Conservation (phyloP, 108 stramenopile genomes). For the Pseudonitzschia multistriata region DNA sequence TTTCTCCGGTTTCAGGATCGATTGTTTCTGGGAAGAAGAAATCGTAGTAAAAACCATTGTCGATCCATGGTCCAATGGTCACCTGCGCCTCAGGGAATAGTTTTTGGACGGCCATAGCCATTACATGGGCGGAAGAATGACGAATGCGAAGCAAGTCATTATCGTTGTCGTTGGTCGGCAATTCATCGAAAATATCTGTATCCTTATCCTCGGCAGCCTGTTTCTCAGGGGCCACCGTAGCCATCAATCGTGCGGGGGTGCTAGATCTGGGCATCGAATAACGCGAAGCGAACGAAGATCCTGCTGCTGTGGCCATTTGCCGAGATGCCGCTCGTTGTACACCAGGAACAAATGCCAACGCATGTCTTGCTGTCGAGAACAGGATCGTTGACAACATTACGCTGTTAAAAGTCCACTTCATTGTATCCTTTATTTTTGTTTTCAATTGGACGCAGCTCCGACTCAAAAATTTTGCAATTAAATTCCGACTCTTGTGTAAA, state of each 20-base stretch:
- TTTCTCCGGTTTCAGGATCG: constrained; percentile 71
- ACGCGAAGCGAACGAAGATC: background rate
- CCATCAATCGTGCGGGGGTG: constrained; percentile 25
- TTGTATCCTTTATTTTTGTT: background rate
- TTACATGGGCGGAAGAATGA: constrained; percentile 96
- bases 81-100: constrained; percentile 92
- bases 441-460: background rate
- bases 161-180: constrained; percentile 95
- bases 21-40: constrained; percentile 86
- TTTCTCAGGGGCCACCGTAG: constrained; percentile 28
- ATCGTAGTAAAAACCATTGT: constrained; percentile 97
- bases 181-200: constrained; percentile 38
- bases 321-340: constrained; percentile 1
- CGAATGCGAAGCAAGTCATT: constrained; percentile 84
- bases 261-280: constrained; percentile 5
- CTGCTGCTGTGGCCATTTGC: background rate
- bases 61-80: constrained; percentile 98
- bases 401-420: background rate
- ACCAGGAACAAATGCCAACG: constrained; percentile 5
- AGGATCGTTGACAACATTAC: constrained; percentile 12
- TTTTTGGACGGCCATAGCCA: constrained; percentile 98
- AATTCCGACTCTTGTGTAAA: background rate
- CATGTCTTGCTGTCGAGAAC: constrained; percentile 10
- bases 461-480: background rate
- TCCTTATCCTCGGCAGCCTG: constrained; percentile 9